These are phyloP conservation scores for Macrolepiota dolichaula DNA, from an alignment of 768 basidiomycete species.

Conservation along the genomic window DNA sequence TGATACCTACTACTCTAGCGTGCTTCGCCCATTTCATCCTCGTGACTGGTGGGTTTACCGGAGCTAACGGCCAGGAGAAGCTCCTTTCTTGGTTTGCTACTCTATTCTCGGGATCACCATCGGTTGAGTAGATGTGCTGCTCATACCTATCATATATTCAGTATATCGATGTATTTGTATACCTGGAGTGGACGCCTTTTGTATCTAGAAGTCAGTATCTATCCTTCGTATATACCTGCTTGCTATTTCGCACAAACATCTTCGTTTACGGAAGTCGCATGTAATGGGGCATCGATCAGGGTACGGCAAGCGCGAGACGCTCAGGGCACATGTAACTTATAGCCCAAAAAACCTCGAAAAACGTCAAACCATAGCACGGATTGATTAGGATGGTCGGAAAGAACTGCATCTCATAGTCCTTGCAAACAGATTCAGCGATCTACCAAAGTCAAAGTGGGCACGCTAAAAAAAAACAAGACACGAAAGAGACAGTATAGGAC, in stretches of 20 bases:
- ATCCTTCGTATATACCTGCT: too few species aligned
- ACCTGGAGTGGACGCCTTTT: too few species aligned
- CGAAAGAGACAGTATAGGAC: not conserved
- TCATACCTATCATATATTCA: not conserved
- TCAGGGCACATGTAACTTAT: too few species aligned
- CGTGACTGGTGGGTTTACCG: slow-evolving; percentile 44
- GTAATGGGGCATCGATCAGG: too few species aligned
- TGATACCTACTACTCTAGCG: slow-evolving; percentile 26
- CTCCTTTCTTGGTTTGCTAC: slow-evolving; percentile 35
- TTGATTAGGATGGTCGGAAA: too few species aligned
- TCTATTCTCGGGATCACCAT: slow-evolving; percentile 11
- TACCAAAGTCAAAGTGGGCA: not conserved
- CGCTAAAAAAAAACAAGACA: not conserved
- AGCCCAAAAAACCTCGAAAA: too few species aligned
- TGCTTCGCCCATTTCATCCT: slow-evolving; percentile 48
- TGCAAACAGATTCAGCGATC: not conserved
- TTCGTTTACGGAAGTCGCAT: too few species aligned
- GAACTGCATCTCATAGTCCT: too few species aligned
- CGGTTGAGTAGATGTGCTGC: not conserved
- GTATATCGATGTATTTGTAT: not conserved
- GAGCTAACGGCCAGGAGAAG: slow-evolving; percentile 42
- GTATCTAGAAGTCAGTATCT: too few species aligned
- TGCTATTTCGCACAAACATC: too few species aligned
- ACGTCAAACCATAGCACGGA: too few species aligned
- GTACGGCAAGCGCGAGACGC: too few species aligned